Percentiles rank a stretch among this genome's conserved stretches.
Conservation (phyloP, 2,329 filamentous ascomycete genomes). For the Byssochlamys sp. region DNA sequence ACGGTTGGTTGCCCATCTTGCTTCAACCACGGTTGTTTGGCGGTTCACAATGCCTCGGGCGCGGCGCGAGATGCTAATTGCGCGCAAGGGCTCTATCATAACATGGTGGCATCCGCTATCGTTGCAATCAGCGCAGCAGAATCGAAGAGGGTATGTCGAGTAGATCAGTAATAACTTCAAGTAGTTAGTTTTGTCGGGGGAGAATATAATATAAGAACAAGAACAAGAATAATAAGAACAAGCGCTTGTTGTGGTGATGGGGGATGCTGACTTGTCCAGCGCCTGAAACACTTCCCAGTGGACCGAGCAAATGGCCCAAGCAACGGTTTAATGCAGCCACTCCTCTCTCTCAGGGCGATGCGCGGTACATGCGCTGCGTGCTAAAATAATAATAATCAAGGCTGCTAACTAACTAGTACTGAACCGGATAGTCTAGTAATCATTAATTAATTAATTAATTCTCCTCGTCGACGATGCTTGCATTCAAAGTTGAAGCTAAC, state of each 20-base stretch:
- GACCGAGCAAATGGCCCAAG: neutral
- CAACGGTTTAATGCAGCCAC: neutral
- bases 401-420: too few species aligned
- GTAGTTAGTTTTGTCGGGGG: too few species aligned
- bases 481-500: neutral
- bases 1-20: slow-evolving; percentile 23
- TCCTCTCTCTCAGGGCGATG: neutral
- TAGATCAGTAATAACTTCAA: too few species aligned
- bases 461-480: neutral
- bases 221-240: neutral
- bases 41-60: neutral
- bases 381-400: neutral
- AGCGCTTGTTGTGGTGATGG: neutral
- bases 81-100: neutral
- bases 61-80: neutral
- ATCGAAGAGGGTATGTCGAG: neutral
- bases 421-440: too few species aligned
- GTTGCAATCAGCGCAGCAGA: neutral
- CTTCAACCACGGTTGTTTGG: neutral
- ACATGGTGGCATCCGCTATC: neutral
- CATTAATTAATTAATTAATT: neutral
- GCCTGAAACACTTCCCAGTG: neutral
- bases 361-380: neutral
- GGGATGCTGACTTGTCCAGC: neutral
- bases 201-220: too few species aligned